Evolutionary conservation across 208 protist genomes (phyloP), one percentile per base, ranked within the genome.

Genomic region (Leptomonas pyrrhocoris): DNA sequence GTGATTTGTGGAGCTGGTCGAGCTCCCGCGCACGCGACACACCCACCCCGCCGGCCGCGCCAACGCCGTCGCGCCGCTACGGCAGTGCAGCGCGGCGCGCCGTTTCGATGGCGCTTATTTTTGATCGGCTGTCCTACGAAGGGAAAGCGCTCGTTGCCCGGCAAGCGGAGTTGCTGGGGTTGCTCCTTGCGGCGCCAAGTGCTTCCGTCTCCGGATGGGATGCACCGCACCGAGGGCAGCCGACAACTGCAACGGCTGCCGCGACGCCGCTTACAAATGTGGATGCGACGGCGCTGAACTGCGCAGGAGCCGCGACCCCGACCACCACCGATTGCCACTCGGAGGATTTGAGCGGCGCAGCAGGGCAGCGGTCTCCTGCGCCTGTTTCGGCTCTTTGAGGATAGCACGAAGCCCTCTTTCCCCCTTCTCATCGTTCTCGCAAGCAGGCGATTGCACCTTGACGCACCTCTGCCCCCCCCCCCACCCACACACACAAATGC

Each of bases 1-100:
- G 58, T 4, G 58, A 64, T 40, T 2, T 31, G 58, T 64, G 58
- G 58, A 53, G 43, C 43, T 53, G 58, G 43, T 40, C 58, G n/a
- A 21, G 53, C 43, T 11, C 43, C 0, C 58, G 58, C 11, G 11
- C 40, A 7, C 58, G 58, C 27, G 28, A 40, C 58, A 40, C 15
- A 2, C 7, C 43, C 6, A 43, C 58, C 2, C 58, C 58, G 15
- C 15, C 2, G 43, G 25, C 40, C 7, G 43, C 27, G 40, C 58
- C 58, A 18, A 64, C 58, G 28, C 28, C 40, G 9, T 36, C 58
- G 7, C 40, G 43, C 43, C 50, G 27, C 16, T 64, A 64, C 58
- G 58, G 58, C 58, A 53, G 43, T 19, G 43, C 58, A 18, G 28
- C 6, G 43, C 43, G 30, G 28, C 58, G 58, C 2, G 43, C 58